These are phyloP conservation scores for Penicillium polonicum DNA, from an alignment of 2,329 filamentous ascomycete genomes.

Conservation along the genomic window DNA sequence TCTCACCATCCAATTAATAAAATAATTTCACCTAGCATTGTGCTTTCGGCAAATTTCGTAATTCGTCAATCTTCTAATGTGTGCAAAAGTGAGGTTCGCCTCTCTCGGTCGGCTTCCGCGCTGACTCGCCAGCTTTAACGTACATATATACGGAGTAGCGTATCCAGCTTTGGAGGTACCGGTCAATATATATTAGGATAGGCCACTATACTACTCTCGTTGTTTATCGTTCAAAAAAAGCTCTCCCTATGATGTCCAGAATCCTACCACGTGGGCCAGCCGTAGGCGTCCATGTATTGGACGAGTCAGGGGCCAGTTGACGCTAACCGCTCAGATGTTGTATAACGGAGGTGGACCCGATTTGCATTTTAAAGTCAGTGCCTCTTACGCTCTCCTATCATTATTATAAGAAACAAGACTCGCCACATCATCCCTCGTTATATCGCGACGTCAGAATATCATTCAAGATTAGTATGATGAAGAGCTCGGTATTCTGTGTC, in stretches of 20 bases:
- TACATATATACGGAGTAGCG: not conserved
- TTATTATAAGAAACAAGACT: not conserved
- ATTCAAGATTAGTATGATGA: not conserved
- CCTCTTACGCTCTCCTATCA: not conserved
- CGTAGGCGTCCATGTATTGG: not conserved
- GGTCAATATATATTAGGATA: too few species aligned
- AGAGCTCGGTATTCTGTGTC: not conserved
- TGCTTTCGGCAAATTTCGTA: not conserved
- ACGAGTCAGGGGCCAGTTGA: not conserved
- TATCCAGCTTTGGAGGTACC: too few species aligned
- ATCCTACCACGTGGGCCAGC: not conserved
- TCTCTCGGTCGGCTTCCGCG: not conserved
- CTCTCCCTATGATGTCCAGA: not conserved
- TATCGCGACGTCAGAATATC: not conserved
- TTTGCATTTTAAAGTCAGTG: not conserved
- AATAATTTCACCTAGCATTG: not conserved
- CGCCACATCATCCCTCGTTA: not conserved
- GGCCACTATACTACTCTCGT: too few species aligned
- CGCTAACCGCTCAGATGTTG: not conserved
- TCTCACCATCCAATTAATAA: not conserved
- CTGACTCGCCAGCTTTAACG: not conserved
- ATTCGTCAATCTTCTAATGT: not conserved
- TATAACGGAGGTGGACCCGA: not conserved
- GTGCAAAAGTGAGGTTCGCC: not conserved
- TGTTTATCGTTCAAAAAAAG: too few species aligned